Base-by-base conservation (phyloP, 2,329 filamentous ascomycete genomes). In the Penicillium brevicompactum region DNA sequence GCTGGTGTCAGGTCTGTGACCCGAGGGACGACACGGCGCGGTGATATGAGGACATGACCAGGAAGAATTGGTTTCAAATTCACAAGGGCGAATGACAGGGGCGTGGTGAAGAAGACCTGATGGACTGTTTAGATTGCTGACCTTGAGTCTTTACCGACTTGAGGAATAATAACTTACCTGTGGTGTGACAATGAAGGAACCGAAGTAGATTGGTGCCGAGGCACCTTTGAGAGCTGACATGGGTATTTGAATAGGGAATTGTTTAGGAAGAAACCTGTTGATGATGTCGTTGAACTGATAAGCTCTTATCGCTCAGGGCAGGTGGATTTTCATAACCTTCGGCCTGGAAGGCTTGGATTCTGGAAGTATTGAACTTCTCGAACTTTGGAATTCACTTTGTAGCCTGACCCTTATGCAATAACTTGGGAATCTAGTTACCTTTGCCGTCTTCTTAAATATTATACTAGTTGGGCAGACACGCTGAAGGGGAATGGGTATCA, bases 1-100 rank as follows among this genome's bases (percentile, higher is more conserved):
- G 80, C 78, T 0, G 81, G 66, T 0, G 85, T 84, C 46, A 97
- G 84, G 70, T 95, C 89, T 49, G 86, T 84, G 53, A 97, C 82
- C 47, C 91, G 89, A 46, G 82, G 84, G 63, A 92, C 88, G 27
- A 79, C 76, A 32, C 81, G 81, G 18, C 85, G 82, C 0, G 94
- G 91, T 62, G 90, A 96, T 58, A 99, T 84, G 31, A 99, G 89
- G 58, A 97, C 88, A 78, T 99, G 94, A 54, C 94, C 94, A 0
- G 92, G 92, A 1, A 97, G 83, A 37, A 99, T 84, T 22, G 94
- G 94, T 76, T 96, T 97, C 71, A 97, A 85, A 77, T 99, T 99
- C 55, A 97, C 92, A 59, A 97, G 82, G 51, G 91, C 92, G 78
- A 92, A 97, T 64, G 88, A 90, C 67, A 89, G 82, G 0, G 84